A percentile compares a stretch with the other conserved stretches of the same genome.
phyloP scores from a whole-genome alignment of 2,329 filamentous ascomycete genomes.

The Aspergillus versicolor region DNA sequence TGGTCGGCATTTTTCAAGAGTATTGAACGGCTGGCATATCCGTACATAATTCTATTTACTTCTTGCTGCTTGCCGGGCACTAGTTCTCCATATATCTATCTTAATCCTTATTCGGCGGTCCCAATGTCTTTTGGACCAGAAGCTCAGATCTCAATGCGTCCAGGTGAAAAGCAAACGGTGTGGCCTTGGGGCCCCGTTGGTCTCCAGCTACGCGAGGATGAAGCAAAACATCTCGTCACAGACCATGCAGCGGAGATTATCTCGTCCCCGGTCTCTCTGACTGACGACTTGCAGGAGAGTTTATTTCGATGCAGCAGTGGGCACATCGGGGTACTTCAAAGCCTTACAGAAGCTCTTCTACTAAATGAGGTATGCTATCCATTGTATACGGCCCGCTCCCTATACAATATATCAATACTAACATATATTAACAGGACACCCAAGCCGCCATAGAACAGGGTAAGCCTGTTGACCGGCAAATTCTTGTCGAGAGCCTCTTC shows the following conservation, averaged over 20 bases:
- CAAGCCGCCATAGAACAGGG: not conserved
- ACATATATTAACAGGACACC: not conserved
- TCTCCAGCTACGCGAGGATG: constrained; percentile 10
- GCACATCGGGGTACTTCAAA: constrained; percentile 9
- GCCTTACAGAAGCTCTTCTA: not conserved
- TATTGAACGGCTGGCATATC: not conserved
- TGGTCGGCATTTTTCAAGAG: constrained; percentile 13
- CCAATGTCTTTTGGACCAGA: constrained; percentile 4
- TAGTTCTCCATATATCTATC: constrained; percentile 1
- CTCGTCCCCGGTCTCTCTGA: not conserved
- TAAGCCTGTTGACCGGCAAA: not conserved
- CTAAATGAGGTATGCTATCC: not conserved
- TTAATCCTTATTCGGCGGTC: not conserved
- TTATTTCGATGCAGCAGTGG: constrained; percentile 9
- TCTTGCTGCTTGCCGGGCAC: constrained; percentile 13
- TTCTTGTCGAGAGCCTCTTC: not conserved
- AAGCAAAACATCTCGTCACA: constrained; percentile 1
- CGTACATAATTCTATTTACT: constrained; percentile 14
- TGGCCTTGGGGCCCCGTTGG: constrained; percentile 5
- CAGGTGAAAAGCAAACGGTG: not conserved
- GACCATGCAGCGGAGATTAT: not conserved
- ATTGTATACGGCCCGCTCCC: not conserved
- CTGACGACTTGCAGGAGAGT: constrained; percentile 10
- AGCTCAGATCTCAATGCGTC: constrained; percentile 10
- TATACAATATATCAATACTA: not conserved